These are phyloP conservation scores for Xylariaceae sp. DNA, from an alignment of 2,329 filamentous ascomycete species.

Conservation along the genomic window DNA sequence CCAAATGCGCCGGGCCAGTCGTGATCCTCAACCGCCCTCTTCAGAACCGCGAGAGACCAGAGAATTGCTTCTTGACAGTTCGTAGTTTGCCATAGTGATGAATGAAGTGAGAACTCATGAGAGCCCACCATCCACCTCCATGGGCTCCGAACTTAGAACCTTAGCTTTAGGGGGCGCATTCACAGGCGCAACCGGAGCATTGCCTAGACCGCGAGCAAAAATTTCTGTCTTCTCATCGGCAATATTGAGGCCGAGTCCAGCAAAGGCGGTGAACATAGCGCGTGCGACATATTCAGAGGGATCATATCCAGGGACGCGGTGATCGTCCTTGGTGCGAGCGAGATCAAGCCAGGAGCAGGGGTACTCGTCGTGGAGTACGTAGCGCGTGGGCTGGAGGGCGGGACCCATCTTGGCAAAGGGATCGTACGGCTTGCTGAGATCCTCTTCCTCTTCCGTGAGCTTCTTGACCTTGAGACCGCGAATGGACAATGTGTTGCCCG, in stretches of 20 bases:
- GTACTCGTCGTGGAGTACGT: conserved; percentile 61
- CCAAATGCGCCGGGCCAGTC: no score
- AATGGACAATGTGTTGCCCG: conserved; percentile 54
- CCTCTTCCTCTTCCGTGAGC: conserved; percentile 47
- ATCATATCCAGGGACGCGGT: conserved; percentile 76
- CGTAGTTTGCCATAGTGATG: neutral
- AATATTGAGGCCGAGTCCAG: conserved; percentile 81
- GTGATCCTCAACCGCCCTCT: no score
- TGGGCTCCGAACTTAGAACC: conserved; percentile 29
- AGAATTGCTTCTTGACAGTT: neutral
- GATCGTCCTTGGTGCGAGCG: conserved; percentile 58
- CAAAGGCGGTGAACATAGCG: conserved; percentile 82
- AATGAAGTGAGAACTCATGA: neutral
- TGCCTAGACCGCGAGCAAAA: conserved; percentile 34
- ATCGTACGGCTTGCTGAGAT: conserved; percentile 74
- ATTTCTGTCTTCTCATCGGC: conserved; percentile 60
- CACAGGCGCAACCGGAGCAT: conserved; percentile 28
- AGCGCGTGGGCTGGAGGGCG: conserved; percentile 58
- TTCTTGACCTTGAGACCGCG: conserved; percentile 69
- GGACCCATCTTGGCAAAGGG: conserved; percentile 68
- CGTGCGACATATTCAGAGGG: conserved; percentile 75
- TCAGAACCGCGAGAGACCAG: neutral
- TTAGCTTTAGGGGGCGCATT: conserved; percentile 34
- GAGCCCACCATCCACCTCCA: conserved; percentile 48
- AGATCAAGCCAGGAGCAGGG: conserved; percentile 68